These are phyloP conservation scores for Phaeosphaeriaceae sp. DNA, from an alignment of 2,329 filamentous ascomycete genomes.

Conservation along the genomic window DNA sequence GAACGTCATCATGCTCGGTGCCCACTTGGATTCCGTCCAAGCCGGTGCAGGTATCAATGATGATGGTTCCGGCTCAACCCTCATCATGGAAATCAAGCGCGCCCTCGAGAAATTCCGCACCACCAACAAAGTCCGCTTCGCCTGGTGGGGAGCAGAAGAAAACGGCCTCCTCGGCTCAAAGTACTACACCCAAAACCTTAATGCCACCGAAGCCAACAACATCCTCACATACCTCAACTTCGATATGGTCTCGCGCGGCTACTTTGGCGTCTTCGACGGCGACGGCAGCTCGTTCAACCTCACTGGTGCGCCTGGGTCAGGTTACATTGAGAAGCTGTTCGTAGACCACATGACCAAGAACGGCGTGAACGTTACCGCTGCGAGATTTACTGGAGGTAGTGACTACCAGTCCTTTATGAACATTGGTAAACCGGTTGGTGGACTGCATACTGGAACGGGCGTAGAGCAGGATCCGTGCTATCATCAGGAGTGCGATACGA, in stretches of 20 bases:
- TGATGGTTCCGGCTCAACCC: constrained; percentile 49
- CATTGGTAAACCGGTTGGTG: constrained; percentile 50
- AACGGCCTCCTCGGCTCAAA: constrained; percentile 50
- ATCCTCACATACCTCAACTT: constrained; percentile 54
- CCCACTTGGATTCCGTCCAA: constrained; percentile 49
- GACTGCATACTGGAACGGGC: constrained; percentile 51
- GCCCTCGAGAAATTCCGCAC: constrained; percentile 48
- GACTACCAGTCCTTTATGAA: constrained; percentile 53
- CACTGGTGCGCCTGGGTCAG: constrained; percentile 43
- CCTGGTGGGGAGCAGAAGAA: constrained; percentile 52
- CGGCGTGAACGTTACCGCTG: constrained; percentile 46
- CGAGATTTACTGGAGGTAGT: constrained; percentile 49
- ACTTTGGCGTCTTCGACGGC: constrained; percentile 51
- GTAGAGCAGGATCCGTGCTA: constrained; percentile 51
- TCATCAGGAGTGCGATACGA: constrained; percentile 49
- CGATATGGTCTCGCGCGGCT: constrained; percentile 52
- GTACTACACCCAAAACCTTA: constrained; percentile 47
- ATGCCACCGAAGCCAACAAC: constrained; percentile 41
- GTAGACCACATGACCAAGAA: constrained; percentile 45
- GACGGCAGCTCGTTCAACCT: constrained; percentile 46
- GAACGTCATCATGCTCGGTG: constrained; percentile 50
- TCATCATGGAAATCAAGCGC: constrained; percentile 48
- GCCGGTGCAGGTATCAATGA: constrained; percentile 53
- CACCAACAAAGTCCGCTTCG: constrained; percentile 53
- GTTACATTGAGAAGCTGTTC: constrained; percentile 46